Evolutionary conservation across 306 rosid genomes (phyloP).

Genomic region (Sechiopsis laciniata): DNA sequence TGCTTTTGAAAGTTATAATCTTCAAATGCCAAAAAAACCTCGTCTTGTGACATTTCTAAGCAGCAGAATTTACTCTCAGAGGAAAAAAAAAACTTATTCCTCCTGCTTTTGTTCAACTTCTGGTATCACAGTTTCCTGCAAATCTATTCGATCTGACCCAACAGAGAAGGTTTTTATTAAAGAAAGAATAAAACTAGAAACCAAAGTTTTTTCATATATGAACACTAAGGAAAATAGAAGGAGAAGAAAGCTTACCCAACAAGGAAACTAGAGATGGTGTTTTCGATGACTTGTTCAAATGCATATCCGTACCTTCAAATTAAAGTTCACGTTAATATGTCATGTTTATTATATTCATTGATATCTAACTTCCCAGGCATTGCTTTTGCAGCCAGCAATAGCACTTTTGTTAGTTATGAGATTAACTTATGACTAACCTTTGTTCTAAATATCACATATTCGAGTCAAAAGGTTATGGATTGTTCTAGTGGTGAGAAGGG

Average conservation of each 20-base stretch:
- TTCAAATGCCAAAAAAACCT: background rate
- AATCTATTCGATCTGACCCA: conserved; percentile 67
- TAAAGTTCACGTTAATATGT: conserved; percentile 8
- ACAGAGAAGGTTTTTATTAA: conserved; percentile 1
- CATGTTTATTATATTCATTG: background rate
- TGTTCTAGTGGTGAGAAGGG: too few species aligned
- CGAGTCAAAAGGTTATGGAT: background rate
- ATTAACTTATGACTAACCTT: background rate
- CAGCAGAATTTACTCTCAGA: background rate
- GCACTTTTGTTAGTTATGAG: background rate
- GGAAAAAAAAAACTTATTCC: conserved; percentile 22
- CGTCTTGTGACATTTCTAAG: background rate
- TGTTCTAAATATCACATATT: background rate
- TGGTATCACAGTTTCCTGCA: conserved; percentile 64
- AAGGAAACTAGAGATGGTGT: conserved; percentile 73
- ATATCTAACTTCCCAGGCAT: background rate
- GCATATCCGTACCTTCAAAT: conserved; percentile 57
- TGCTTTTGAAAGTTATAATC: background rate
- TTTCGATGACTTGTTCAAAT: conserved; percentile 47
- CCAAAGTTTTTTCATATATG: background rate
- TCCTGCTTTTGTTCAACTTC: conserved; percentile 70
- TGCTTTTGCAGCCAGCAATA: background rate
- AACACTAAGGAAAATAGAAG: background rate
- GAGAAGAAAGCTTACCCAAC: conserved; percentile 56
- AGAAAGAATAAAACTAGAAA: background rate